A percentile compares a stretch with the other conserved stretches of the same genome.
phyloP scores from a whole-genome alignment of 257 asterid genomes.

The Parsonsia alboflavescens region DNA sequence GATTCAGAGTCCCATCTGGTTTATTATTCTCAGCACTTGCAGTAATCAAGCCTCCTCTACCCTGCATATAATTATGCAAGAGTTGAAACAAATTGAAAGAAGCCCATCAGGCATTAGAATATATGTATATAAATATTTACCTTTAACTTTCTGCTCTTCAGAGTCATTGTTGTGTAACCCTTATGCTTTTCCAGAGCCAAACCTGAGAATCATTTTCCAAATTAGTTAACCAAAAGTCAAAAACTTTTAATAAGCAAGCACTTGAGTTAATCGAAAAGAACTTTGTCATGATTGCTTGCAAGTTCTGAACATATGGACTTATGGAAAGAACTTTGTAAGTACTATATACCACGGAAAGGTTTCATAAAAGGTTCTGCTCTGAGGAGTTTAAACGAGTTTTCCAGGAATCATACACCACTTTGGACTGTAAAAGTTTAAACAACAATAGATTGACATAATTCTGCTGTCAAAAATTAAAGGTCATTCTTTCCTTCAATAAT shows the following conservation, averaged over 20 bases:
- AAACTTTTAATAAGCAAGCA: background rate
- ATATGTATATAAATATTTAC: conserved; percentile 21
- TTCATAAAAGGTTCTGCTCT: no score
- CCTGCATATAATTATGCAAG: conserved; percentile 25
- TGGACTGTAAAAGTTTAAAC: background rate
- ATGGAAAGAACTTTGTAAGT: no score
- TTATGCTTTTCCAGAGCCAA: conserved; percentile 8
- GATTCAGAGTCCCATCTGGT: conserved; percentile 14
- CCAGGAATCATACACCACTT: background rate
- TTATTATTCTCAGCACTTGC: conserved; percentile 7
- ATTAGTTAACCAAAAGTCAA: no score
- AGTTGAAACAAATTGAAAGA: background rate
- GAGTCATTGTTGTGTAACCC: conserved; percentile 13
- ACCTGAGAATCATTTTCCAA: conserved; percentile 15
- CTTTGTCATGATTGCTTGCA: no score
- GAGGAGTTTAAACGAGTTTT: background rate
- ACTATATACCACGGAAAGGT: no score
- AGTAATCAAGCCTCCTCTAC: background rate
- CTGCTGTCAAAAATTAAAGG: background rate
- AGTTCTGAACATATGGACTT: no score
- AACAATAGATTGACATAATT: background rate
- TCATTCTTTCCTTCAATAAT: background rate
- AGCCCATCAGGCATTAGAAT: background rate
- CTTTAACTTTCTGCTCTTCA: conserved; percentile 56
- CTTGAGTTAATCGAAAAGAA: background rate